Percentiles rank a stretch among this genome's conserved stretches.
phyloP scores from a whole-genome alignment of 805 yeast species.

The Saitoella complicata region DNA sequence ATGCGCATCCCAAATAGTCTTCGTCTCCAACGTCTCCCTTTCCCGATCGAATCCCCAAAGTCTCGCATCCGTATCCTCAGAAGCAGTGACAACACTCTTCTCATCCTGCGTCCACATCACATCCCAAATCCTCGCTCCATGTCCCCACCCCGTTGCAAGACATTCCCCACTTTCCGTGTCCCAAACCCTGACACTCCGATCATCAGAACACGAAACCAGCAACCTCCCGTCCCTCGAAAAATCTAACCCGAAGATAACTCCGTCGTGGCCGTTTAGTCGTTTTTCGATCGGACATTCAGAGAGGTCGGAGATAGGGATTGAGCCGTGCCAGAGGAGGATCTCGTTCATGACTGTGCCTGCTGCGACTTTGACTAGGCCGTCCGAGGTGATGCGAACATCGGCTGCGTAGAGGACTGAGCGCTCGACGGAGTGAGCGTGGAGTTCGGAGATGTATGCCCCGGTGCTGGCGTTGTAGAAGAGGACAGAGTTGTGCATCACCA shows the following conservation, averaged over 20 bases:
- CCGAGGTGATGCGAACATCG: conserved; percentile 25
- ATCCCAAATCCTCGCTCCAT: conserved; percentile 85
- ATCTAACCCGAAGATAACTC: conserved; percentile 73
- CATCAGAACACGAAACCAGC: conserved; percentile 80
- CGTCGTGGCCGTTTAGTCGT: conserved; percentile 63
- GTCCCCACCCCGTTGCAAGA: conserved; percentile 87
- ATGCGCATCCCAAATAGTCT: conserved; percentile 48
- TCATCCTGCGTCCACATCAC: conserved; percentile 36
- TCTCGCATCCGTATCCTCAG: conserved; percentile 79
- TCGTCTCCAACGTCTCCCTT: conserved; percentile 23
- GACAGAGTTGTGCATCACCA: conserved; percentile 52
- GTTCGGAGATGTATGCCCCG: background rate
- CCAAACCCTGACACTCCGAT: conserved; percentile 72
- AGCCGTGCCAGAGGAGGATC: conserved; percentile 28
- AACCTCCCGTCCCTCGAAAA: conserved; percentile 38
- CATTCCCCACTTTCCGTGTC: conserved; percentile 39
- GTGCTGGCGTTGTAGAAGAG: conserved; percentile 28
- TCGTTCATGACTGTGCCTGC: conserved; percentile 72
- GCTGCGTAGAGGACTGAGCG: conserved; percentile 72
- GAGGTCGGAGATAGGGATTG: conserved; percentile 65
- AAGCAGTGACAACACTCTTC: conserved; percentile 37
- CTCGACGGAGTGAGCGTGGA: conserved; percentile 15
- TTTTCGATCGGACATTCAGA: conserved; percentile 29
- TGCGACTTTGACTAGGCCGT: conserved; percentile 36
- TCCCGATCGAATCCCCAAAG: conserved; percentile 42